A percentile compares a stretch with the other conserved stretches of the same genome.
Conservation (phyloP, 1,284 basidiomycete genomes). For the Boletus smithii region DNA sequence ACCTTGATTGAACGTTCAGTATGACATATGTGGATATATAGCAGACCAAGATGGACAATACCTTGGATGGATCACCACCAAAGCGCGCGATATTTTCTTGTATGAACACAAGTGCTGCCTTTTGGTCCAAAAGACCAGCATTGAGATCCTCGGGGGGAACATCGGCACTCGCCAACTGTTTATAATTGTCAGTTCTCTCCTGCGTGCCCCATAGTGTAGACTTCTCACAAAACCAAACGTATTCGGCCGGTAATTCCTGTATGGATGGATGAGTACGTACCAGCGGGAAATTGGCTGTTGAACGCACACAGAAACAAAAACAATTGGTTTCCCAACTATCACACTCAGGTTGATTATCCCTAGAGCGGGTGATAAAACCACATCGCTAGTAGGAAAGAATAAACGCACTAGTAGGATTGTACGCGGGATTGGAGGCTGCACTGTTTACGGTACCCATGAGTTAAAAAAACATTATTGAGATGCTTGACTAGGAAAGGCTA, state of each 20-base stretch:
- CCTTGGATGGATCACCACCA: conserved; percentile 61
- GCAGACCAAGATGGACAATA: conserved; percentile 12
- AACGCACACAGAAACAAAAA: conserved; percentile 22
- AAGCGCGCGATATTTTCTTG: conserved; percentile 60
- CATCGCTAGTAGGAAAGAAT: not conserved
- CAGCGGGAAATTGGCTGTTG: not conserved
- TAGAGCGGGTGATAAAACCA: not conserved
- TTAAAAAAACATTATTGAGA: no score
- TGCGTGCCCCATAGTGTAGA: no score
- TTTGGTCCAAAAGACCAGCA: conserved; percentile 55
- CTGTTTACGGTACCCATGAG: conserved; percentile 3
- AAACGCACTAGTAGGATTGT: conserved; percentile 15
- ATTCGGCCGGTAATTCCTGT: conserved; percentile 19
- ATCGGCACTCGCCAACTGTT: conserved; percentile 48
- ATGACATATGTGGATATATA: not conserved
- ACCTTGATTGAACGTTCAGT: conserved; percentile 11
- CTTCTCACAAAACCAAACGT: conserved; percentile 21
- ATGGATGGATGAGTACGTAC: not conserved
- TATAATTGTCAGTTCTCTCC: not conserved
- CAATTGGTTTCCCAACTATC: conserved; percentile 15
- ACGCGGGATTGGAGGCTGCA: conserved; percentile 17
- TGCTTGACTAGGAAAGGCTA: not conserved
- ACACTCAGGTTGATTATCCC: conserved; percentile 16
- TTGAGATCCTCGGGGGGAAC: conserved; percentile 52
- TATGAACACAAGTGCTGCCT: conserved; percentile 54